A percentile compares a stretch with the other conserved stretches of the same genome.
phyloP scores from a whole-genome alignment of 225 moss, liverwort and hornwort species.

The Rhytidiadelphus loreus region DNA sequence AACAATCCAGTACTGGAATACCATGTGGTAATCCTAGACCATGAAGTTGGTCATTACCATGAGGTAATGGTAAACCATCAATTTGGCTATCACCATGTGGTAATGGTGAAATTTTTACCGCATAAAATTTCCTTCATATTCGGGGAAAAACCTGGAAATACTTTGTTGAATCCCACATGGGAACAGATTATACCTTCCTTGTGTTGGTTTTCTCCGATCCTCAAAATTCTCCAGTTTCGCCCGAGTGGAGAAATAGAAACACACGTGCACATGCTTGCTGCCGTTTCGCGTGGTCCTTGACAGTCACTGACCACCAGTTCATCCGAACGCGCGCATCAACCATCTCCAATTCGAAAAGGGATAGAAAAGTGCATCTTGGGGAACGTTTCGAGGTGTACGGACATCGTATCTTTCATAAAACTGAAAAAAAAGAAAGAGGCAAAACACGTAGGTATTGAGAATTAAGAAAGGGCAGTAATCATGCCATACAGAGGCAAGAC shows the following conservation, averaged over 20 bases:
- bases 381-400: not conserved
- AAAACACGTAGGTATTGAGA: not conserved
- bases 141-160: too few relatives aligned
- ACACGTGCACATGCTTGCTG: not conserved
- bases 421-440: too few relatives aligned
- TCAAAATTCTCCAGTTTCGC: not conserved
- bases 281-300: not conserved
- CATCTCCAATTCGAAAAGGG: not conserved
- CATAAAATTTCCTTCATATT: too few relatives aligned
- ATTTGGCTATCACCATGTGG: too few relatives aligned
- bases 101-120: too few relatives aligned
- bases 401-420: not conserved
- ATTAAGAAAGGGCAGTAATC: not conserved
- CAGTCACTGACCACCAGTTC: not conserved
- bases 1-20: too few relatives aligned
- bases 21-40: too few relatives aligned
- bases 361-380: not conserved
- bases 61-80: too few relatives aligned
- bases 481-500: not conserved
- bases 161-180: too few relatives aligned
- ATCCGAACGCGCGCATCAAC: not conserved
- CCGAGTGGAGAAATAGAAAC: not conserved
- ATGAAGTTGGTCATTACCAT: too few relatives aligned
- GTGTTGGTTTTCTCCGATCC: not conserved
- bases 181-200: not conserved